A percentile compares a stretch with the other conserved stretches of the same genome.
Evolutionary conservation across 2,329 filamentous ascomycete genomes (phyloP).

Genomic region (Lachnellula cervina): DNA sequence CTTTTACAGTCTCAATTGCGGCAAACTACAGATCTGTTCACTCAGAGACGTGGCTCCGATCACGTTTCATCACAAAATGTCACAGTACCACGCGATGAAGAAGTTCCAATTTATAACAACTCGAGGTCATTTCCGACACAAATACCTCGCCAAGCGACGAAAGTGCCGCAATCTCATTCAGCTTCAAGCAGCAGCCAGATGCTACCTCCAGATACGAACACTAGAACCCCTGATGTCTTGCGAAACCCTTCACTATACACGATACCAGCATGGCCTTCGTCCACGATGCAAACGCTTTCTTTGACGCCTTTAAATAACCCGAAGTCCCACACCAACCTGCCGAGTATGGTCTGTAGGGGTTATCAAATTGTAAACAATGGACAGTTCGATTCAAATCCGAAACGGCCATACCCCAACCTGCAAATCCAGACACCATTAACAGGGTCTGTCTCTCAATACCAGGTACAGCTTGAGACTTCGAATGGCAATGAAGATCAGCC

Average conservation of each 20-base stretch:
- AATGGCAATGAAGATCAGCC: not conserved
- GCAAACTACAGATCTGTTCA: too few relatives aligned
- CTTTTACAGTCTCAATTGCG: too few relatives aligned
- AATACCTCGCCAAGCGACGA: too few relatives aligned
- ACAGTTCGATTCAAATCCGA: not conserved
- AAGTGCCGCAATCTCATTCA: too few relatives aligned
- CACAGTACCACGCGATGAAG: too few relatives aligned
- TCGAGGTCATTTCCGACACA: too few relatives aligned
- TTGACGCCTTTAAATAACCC: not conserved
- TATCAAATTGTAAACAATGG: not conserved
- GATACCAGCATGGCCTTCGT: conserved; percentile 21
- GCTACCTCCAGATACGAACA: not conserved
- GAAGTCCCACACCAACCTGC: not conserved
- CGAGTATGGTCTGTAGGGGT: not conserved
- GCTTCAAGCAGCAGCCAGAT: too few relatives aligned
- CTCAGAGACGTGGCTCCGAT: too few relatives aligned
- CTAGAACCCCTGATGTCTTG: conserved; percentile 16
- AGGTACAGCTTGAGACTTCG: not conserved
- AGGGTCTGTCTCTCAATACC: not conserved
- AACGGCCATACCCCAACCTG: not conserved
- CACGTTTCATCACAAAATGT: too few relatives aligned
- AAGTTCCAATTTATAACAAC: too few relatives aligned
- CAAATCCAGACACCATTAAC: not conserved
- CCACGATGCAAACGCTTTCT: not conserved
- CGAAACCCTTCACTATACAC: conserved; percentile 26